These are phyloP conservation scores for Saccharum hybrid DNA, from an alignment of 202 grass and related monocot genomes.

Conservation along the genomic window DNA sequence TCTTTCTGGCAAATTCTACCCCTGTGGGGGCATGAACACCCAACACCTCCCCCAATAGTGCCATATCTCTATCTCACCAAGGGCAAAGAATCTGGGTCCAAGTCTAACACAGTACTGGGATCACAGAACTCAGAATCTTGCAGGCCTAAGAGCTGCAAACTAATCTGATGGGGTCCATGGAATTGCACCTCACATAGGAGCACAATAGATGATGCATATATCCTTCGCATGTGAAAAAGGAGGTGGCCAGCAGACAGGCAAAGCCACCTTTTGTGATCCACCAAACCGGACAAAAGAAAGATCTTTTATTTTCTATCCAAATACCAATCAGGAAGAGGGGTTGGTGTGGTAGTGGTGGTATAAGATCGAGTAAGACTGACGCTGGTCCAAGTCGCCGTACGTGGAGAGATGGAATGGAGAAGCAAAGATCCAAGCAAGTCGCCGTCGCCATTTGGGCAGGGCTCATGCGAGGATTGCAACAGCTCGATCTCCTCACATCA, in stretches of 20 bases:
- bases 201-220: background rate
- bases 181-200: background rate
- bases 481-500: background rate
- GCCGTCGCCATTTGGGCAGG: background rate
- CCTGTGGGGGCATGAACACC: background rate
- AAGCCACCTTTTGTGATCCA: conserved; percentile 29
- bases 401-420: background rate
- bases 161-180: conserved; percentile 6
- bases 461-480: conserved; percentile 35
- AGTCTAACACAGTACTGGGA: background rate
- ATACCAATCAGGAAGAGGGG: background rate
- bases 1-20: too few relatives aligned
- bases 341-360: background rate
- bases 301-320: background rate
- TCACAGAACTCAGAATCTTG: background rate
- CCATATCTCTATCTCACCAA: background rate
- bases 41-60: background rate
- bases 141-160: background rate
- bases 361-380: background rate
- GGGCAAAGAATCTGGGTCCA: background rate
- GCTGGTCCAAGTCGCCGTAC: conserved; percentile 42
- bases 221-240: background rate
- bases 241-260: background rate
- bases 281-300: conserved; percentile 2
- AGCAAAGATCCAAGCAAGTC: background rate